phyloP scores from a whole-genome alignment of 805 yeast genomes.

The Saccharomycopsis olivae region DNA sequence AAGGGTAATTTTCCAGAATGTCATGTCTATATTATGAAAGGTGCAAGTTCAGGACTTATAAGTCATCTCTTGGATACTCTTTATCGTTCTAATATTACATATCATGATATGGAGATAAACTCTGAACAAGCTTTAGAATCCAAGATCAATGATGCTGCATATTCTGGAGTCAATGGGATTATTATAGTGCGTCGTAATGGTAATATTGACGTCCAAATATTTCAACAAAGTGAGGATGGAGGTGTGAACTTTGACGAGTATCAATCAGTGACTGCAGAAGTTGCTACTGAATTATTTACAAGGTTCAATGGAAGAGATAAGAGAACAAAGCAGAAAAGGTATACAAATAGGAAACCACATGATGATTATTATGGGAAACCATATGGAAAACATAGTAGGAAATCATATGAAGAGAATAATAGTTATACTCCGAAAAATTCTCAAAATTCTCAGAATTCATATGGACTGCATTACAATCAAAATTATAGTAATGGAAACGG shows the following conservation, averaged over 20 bases:
- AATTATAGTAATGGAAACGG: too few species aligned
- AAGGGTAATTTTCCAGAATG: conserved; percentile 28
- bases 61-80: conserved; percentile 31
- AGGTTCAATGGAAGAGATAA: too few species aligned
- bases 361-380: conserved; percentile 22
- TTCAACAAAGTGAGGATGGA: conserved; percentile 57
- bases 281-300: conserved; percentile 49
- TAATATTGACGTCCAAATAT: conserved; percentile 60
- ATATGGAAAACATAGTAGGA: conserved; percentile 8
- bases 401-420: too few species aligned
- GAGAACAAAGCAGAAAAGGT: neutral
- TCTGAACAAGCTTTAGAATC: conserved; percentile 34
- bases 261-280: conserved; percentile 52
- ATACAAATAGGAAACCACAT: conserved; percentile 18
- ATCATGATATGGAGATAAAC: conserved; percentile 33
- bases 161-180: conserved; percentile 66
- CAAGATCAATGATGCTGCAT: conserved; percentile 66
- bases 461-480: too few species aligned
- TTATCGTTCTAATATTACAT: conserved; percentile 28
- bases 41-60: conserved; percentile 35
- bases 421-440: too few species aligned
- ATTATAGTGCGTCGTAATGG: conserved; percentile 48
- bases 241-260: conserved; percentile 80
- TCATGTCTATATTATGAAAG: conserved; percentile 36
- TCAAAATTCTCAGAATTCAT: too few species aligned